Evolutionary conservation across 768 basidiomycete species (phyloP).

Genomic region (Panaeolus papilionaceus): DNA sequence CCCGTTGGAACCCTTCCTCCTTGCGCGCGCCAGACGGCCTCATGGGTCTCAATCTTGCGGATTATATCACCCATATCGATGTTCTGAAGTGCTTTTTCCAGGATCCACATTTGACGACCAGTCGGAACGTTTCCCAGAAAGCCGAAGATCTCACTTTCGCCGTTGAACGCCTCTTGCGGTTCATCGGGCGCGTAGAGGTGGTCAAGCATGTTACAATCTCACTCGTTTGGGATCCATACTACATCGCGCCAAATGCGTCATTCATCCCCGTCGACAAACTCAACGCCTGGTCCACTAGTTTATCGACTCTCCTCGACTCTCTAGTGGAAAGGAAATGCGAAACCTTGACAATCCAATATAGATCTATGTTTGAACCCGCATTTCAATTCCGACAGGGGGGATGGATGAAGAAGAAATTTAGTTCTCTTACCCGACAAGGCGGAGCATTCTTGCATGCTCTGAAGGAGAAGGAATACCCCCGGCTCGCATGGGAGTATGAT

Average conservation of each 20-base stretch:
- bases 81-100: conserved; percentile 30
- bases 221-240: conserved; percentile 31
- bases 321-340: conserved; percentile 27
- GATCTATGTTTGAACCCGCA: conserved; percentile 21
- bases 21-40: conserved; percentile 22
- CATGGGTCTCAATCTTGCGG: conserved; percentile 22
- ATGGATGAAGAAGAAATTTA: conserved; percentile 22
- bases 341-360: conserved; percentile 29
- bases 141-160: conserved; percentile 26
- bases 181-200: conserved; percentile 22
- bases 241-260: conserved; percentile 17
- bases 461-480: conserved; percentile 9
- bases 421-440: conserved; percentile 21
- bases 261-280: conserved; percentile 24
- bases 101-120: conserved; percentile 24
- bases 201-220: conserved; percentile 26
- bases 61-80: conserved; percentile 21
- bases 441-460: background rate
- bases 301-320: conserved; percentile 24
- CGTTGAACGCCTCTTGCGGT: conserved; percentile 23
- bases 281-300: conserved; percentile 24
- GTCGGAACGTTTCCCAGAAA: conserved; percentile 26
- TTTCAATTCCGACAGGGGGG: conserved; percentile 24
- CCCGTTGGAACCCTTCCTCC: conserved; percentile 10
- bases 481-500: conserved; percentile 28